Percentiles rank a stretch among this genome's conserved stretches.
Conservation (phyloP, 257 asterid species). For the Mentha longifolia region DNA sequence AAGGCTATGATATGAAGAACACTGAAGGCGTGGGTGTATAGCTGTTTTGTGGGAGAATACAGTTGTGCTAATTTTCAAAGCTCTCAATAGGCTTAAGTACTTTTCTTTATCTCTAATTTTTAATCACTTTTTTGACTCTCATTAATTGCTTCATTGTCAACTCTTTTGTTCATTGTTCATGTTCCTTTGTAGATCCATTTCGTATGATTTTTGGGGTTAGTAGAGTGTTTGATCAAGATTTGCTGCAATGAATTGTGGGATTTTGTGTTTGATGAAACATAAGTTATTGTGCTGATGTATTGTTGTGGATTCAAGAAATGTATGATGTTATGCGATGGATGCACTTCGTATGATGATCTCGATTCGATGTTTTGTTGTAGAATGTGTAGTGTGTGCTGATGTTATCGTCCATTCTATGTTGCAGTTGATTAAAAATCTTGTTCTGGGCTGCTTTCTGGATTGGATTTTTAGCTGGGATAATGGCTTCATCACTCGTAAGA, state of each 20-base stretch:
- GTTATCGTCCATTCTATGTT: not conserved
- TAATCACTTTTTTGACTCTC: not conserved
- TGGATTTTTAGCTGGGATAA: constrained; percentile 28
- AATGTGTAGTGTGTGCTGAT: constrained; percentile 8
- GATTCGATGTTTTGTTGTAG: not conserved
- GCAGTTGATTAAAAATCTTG: constrained; percentile 37
- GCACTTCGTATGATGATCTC: not conserved
- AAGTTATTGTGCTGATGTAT: not conserved
- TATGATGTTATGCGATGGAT: not conserved
- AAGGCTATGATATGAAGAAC: constrained; percentile 43
- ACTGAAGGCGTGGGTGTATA: constrained; percentile 50
- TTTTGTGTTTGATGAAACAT: not conserved
- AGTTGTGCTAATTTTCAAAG: constrained; percentile 35
- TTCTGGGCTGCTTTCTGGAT: constrained; percentile 12
- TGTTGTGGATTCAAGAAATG: constrained; percentile 26
- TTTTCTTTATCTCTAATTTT: not conserved
- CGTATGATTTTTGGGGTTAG: not conserved
- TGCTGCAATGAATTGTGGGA: not conserved
- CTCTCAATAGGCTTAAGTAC: constrained; percentile 16
- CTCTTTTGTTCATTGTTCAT: constrained; percentile 10
- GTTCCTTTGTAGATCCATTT: constrained; percentile 10
- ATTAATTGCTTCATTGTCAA: constrained; percentile 23
- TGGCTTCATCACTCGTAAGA: constrained; percentile 56
- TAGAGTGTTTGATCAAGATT: not conserved
- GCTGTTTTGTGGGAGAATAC: constrained; percentile 45